Conservation (phyloP, 345 rosid species). For the Moringa oleifera region DNA sequence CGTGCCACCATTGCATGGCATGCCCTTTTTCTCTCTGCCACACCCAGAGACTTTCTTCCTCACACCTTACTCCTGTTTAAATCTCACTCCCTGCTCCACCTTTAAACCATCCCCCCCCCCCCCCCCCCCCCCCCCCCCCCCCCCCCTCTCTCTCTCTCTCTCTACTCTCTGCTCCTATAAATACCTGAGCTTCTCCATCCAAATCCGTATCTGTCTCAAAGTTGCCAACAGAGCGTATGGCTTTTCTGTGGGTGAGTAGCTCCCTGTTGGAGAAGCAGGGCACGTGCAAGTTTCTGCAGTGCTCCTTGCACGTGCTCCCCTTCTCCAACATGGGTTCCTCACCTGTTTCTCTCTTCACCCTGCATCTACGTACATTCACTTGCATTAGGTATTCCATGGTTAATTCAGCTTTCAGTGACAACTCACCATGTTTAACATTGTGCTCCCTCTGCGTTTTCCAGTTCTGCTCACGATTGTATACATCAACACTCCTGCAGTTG, state of each 20-base stretch:
- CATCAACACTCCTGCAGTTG: too few relatives aligned
- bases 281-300: constrained; percentile 65
- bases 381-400: too few relatives aligned
- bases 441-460: too few relatives aligned
- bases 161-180: too few relatives aligned
- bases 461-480: too few relatives aligned
- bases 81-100: constrained; percentile 21
- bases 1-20: constrained; percentile 42
- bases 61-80: background rate
- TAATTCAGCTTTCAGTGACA: too few relatives aligned
- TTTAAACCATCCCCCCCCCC: too few relatives aligned
- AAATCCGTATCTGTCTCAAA: background rate
- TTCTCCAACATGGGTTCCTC: constrained; percentile 87
- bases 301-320: constrained; percentile 82
- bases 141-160: too few relatives aligned
- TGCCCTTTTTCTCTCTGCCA: constrained; percentile 14
- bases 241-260: constrained; percentile 33
- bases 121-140: too few relatives aligned
- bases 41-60: background rate
- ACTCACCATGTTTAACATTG: too few relatives aligned
- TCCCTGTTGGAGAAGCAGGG: constrained; percentile 99
- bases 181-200: background rate
- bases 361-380: too few relatives aligned
- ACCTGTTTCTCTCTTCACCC: constrained; percentile 8
- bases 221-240: background rate